Evolutionary conservation across 2,329 filamentous ascomycete species (phyloP), one percentile per base, ranked within the genome.

Genomic region (Gyromitra esculenta): DNA sequence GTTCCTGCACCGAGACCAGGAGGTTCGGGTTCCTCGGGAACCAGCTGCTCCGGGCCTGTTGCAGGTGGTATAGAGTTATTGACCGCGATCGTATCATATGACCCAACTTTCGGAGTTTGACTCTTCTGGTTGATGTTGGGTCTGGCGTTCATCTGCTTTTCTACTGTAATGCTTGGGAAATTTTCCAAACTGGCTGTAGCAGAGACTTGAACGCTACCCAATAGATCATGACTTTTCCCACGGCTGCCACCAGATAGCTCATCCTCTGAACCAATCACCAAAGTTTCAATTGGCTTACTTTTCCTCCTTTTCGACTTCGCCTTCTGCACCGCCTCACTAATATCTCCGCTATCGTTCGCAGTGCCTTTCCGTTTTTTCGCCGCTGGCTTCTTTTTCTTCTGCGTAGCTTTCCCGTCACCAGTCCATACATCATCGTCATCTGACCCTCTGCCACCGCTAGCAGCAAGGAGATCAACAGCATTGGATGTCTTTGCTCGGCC

Each of bases 401-500:
- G 21, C 1, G 50, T n/a, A 18, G 25, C 37, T 45, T 70, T 75
- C 21, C 50, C 72, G 6, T 65, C 37, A 5, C 60, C 65, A 50
- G 21, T 52, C 65, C 75, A 59, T 56, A 60, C 25, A 48, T 54
- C 66, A 45, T 74, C 54, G 37, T 39, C 45, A 7, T 65, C 72
- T 8, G 63, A 66, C 41, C 56, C 59, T 6, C 15, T 43, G n/a
- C n/a, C 64, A 5, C 39, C 15, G 13, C 11, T 21, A 7, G 37
- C 39, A 18, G 50, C 39, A 57, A 68, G 39, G 52, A 68, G 65
- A n/a, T 59, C 57, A 11, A 62, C 21, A 3, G 60, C 66, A 21
- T 77, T 71, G 18, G 54, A 50, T 11, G 66, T 77, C 31, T 76
- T 75, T 15, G 64, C 45, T 9, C 72, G 64, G 9, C 56, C 73